Evolutionary conservation across 78 protist species (phyloP).

Genomic region (Emiliania huxleyi): DNA sequence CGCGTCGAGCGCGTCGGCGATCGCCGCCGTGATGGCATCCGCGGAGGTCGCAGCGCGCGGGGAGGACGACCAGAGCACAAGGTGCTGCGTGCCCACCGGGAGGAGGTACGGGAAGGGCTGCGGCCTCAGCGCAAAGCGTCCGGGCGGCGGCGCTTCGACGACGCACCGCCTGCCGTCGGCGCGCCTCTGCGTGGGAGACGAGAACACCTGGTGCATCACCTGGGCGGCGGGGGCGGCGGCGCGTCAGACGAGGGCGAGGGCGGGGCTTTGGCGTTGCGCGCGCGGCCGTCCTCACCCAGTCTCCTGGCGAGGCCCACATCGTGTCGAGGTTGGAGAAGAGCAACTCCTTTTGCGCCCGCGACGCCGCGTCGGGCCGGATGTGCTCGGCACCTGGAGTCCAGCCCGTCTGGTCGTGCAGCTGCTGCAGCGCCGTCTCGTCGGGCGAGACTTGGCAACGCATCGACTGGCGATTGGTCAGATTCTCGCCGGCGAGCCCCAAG

Average conservation of each 20-base stretch:
- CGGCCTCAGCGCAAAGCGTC: not conserved
- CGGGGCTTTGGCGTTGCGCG: too few relatives aligned
- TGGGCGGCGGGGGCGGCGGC: not conserved
- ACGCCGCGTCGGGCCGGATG: not conserved
- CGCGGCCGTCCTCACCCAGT: not conserved
- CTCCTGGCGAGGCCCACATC: not conserved
- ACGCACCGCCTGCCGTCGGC: not conserved
- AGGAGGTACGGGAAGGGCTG: not conserved
- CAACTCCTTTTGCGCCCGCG: not conserved
- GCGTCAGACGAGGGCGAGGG: not conserved
- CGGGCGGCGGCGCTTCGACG: not conserved
- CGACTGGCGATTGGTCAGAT: too few relatives aligned
- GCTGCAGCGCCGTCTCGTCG: not conserved
- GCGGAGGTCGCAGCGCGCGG: not conserved
- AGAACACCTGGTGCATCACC: not conserved
- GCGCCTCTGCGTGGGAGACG: not conserved
- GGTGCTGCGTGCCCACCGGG: not conserved
- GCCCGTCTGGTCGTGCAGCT: not conserved
- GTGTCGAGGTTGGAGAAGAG: not conserved
- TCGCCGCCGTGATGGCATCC: not conserved
- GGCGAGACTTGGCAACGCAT: not conserved
- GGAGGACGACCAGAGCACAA: not conserved
- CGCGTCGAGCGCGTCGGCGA: not conserved
- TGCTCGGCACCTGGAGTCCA: not conserved
- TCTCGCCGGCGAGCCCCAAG: too few relatives aligned